These are phyloP conservation scores for Yamadazyma triangularis DNA, from an alignment of 1,139 yeast genomes.

Conservation along the genomic window DNA sequence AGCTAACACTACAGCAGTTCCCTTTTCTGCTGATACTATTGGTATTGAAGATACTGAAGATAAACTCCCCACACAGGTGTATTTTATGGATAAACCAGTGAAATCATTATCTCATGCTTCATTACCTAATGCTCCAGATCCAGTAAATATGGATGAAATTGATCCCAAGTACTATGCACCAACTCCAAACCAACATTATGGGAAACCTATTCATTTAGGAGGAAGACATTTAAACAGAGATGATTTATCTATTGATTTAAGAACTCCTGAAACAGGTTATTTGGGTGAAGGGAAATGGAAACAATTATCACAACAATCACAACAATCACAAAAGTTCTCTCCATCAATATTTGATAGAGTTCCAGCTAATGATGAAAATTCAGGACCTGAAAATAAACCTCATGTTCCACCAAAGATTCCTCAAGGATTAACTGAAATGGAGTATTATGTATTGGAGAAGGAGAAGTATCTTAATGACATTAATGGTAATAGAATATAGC, in stretches of 20 bases:
- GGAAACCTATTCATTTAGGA: slow-evolving; percentile 4
- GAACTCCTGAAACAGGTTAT: slow-evolving; percentile 29
- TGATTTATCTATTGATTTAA: slow-evolving; percentile 17
- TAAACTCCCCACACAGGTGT: slow-evolving; percentile 32
- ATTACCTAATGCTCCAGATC: slow-evolving; percentile 14
- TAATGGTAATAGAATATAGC: slow-evolving; percentile 32
- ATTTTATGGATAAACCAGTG: slow-evolving; percentile 30
- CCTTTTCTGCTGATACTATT: slow-evolving; percentile 44
- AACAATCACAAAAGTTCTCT: slow-evolving; percentile 26
- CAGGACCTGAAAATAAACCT: slow-evolving; percentile 32
- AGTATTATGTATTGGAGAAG: slow-evolving; percentile 42
- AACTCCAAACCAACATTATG: slow-evolving; percentile 38
- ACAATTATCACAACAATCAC: background rate
- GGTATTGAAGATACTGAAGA: slow-evolving; percentile 29
- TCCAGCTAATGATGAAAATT: slow-evolving; percentile 19
- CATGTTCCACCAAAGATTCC: slow-evolving; percentile 55
- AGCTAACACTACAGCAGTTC: slow-evolving; percentile 23
- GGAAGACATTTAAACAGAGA: slow-evolving; percentile 4
- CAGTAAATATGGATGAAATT: slow-evolving; percentile 30
- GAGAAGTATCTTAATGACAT: slow-evolving; percentile 40
- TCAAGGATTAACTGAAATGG: slow-evolving; percentile 42
- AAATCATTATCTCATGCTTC: slow-evolving; percentile 23
- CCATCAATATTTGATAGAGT: slow-evolving; percentile 38
- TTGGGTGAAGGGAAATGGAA: slow-evolving; percentile 37
- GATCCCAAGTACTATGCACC: slow-evolving; percentile 47